Evolutionary conservation across 306 rosid genomes (phyloP).

Genomic region (Aeschynomene evenia): DNA sequence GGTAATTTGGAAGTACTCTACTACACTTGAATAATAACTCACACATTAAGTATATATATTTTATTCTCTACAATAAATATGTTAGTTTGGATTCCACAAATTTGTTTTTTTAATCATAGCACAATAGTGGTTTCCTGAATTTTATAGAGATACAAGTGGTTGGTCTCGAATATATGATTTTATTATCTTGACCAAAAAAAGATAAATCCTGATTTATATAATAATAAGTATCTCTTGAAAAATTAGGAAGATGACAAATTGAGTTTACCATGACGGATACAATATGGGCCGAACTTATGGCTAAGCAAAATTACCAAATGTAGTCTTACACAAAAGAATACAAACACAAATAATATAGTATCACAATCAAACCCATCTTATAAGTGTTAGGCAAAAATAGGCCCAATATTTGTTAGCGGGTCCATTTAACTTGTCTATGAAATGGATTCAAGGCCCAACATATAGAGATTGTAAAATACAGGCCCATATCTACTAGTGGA

Average conservation of each 20-base stretch:
- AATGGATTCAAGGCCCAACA: not conserved
- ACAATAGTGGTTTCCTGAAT: not conserved
- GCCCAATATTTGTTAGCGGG: not conserved
- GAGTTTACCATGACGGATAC: too few relatives aligned
- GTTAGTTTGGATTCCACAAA: not conserved
- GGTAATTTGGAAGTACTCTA: not conserved
- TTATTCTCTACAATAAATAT: not conserved
- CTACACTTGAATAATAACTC: not conserved
- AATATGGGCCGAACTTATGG: not conserved
- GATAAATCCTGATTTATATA: not conserved
- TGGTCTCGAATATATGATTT: too few relatives aligned
- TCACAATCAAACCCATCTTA: too few relatives aligned
- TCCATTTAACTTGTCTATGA: not conserved
- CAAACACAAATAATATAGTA: too few relatives aligned
- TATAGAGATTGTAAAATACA: not conserved
- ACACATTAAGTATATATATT: not conserved
- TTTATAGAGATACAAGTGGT: too few relatives aligned
- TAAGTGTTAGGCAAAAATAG: not conserved
- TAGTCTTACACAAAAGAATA: not conserved
- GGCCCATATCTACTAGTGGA: not conserved
- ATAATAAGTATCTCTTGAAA: not conserved
- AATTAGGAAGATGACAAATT: too few relatives aligned
- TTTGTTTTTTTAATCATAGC: not conserved
- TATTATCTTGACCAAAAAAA: too few relatives aligned
- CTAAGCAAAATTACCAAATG: too few relatives aligned